These are phyloP conservation scores for Hysterangium stoloniferum DNA, from an alignment of 768 basidiomycete genomes.

Conservation along the genomic window DNA sequence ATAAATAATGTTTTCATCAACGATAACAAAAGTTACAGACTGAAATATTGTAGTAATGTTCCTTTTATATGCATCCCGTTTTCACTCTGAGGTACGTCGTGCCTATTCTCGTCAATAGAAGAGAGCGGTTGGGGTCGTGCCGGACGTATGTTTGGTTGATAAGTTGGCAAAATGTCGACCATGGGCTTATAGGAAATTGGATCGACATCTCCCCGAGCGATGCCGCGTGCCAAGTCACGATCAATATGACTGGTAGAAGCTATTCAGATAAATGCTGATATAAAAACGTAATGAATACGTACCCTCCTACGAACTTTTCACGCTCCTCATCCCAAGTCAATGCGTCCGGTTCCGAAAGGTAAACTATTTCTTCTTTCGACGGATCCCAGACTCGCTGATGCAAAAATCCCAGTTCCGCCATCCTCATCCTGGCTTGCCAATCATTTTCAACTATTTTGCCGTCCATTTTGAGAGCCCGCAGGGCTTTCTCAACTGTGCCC, in stretches of 20 bases:
- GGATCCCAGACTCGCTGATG: slow-evolving; percentile 94
- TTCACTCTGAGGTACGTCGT: slow-evolving; percentile 38
- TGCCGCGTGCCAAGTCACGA: slow-evolving; percentile 48
- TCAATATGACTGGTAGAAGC: slow-evolving; percentile 49
- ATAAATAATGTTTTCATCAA: slow-evolving; percentile 38
- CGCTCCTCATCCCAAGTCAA: slow-evolving; percentile 46
- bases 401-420: slow-evolving; percentile 88
- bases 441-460: slow-evolving; percentile 72
- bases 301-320: slow-evolving; percentile 74
- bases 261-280: background rate
- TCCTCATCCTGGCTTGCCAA: slow-evolving; percentile 66
- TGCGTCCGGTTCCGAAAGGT: slow-evolving; percentile 55
- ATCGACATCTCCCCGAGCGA: slow-evolving; percentile 64
- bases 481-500: slow-evolving; percentile 78
- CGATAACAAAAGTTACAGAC: slow-evolving; percentile 25
- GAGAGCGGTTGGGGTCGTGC: slow-evolving; percentile 20
- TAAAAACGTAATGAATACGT: slow-evolving; percentile 19
- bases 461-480: slow-evolving; percentile 68
- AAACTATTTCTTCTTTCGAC: slow-evolving; percentile 49
- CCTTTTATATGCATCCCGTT: slow-evolving; percentile 28
- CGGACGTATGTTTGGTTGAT: slow-evolving; percentile 44
- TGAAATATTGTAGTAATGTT: slow-evolving; percentile 56
- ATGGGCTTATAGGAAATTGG: slow-evolving; percentile 65
- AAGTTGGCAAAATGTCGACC: slow-evolving; percentile 61
- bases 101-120: slow-evolving; percentile 18